A percentile compares a stretch with the other conserved stretches of the same genome.
These are phyloP conservation scores for Geotrichum bryndzae DNA, from an alignment of 1,139 yeast genomes.

Conservation along the genomic window DNA sequence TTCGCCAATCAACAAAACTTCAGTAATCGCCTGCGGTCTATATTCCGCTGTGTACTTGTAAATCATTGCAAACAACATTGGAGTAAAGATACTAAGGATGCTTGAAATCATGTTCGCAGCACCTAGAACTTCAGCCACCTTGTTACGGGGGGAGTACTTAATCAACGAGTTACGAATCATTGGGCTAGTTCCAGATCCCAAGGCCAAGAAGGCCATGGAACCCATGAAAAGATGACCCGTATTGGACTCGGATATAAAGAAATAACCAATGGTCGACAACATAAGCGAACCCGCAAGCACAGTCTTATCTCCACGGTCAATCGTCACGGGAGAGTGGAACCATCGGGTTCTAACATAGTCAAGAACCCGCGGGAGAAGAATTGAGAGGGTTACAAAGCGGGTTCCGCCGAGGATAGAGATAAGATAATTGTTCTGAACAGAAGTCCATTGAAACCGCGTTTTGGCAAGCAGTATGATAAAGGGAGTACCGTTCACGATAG, in stretches of 20 bases:
- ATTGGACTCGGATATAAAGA: slow-evolving; percentile 36
- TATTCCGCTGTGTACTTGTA: slow-evolving; percentile 29
- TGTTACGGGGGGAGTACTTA: slow-evolving; percentile 41
- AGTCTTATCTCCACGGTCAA: slow-evolving; percentile 53
- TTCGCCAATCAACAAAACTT: not conserved
- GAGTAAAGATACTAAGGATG: slow-evolving; percentile 28
- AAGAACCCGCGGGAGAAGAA: slow-evolving; percentile 43
- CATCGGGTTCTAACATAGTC: slow-evolving; percentile 33
- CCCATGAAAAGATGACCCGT: slow-evolving; percentile 35
- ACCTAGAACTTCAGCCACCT: slow-evolving; percentile 34
- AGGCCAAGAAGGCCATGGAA: slow-evolving; percentile 44
- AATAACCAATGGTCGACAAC: slow-evolving; percentile 43
- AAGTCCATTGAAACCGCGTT: slow-evolving; percentile 52
- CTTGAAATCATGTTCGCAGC: slow-evolving; percentile 30
- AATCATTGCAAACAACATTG: slow-evolving; percentile 29
- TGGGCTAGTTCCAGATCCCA: slow-evolving; percentile 34
- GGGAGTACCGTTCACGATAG: slow-evolving; percentile 38
- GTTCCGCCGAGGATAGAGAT: slow-evolving; percentile 51
- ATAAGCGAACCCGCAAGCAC: slow-evolving; percentile 39
- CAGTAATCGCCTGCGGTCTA: slow-evolving; percentile 30
- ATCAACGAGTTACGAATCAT: slow-evolving; percentile 46
- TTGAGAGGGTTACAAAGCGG: slow-evolving; percentile 40
- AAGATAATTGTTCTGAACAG: slow-evolving; percentile 53
- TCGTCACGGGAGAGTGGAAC: slow-evolving; percentile 24
- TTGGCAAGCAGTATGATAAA: slow-evolving; percentile 53